Evolutionary conservation across 257 asterid genomes (phyloP).

Genomic region (Solanum megistacrolobum): DNA sequence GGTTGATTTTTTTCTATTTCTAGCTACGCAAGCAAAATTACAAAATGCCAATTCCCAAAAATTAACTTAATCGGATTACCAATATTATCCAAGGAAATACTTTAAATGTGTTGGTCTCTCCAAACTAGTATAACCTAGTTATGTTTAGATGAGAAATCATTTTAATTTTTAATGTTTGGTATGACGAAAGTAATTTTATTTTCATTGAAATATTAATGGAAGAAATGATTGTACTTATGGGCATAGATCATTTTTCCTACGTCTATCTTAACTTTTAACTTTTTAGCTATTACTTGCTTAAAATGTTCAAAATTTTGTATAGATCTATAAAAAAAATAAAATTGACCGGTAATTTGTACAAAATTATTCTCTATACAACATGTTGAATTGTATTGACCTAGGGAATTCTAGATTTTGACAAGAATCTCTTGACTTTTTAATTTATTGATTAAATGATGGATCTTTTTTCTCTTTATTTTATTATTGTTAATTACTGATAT

Average conservation of each 20-base stretch:
- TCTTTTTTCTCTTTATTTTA: not conserved
- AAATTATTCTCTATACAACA: too few species aligned
- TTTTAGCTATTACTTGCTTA: not conserved
- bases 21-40: not conserved
- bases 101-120: not conserved
- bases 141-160: not conserved
- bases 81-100: not conserved
- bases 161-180: too few species aligned
- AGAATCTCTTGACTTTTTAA: not conserved
- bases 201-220: too few species aligned
- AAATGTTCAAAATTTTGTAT: not conserved
- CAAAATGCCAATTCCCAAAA: not conserved
- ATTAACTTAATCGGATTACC: not conserved
- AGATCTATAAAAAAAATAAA: not conserved
- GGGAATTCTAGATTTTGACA: not conserved
- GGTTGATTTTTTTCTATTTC: not conserved
- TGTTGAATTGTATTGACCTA: constrained; percentile 14
- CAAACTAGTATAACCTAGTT: not conserved
- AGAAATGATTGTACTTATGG: not conserved
- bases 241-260: not conserved
- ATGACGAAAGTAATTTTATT: too few species aligned
- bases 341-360: not conserved
- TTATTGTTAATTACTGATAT: not conserved
- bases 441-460: not conserved
- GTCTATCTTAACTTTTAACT: too few species aligned